A percentile compares a stretch with the other conserved stretches of the same genome.
These are phyloP conservation scores for Amanita polypyramis DNA, from an alignment of 768 basidiomycete species.

Conservation along the genomic window DNA sequence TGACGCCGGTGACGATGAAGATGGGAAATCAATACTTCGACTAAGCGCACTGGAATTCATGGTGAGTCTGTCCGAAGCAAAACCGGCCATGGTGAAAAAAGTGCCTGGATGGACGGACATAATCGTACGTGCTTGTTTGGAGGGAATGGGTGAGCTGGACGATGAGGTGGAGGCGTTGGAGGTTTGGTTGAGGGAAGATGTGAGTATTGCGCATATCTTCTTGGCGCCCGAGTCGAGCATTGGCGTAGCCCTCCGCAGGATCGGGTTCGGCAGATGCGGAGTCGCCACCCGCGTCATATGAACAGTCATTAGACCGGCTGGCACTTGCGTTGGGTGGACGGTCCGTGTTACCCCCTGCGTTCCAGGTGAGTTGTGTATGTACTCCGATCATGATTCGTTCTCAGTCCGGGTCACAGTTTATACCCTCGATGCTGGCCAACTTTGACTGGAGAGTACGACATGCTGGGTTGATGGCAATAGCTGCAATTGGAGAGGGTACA, in stretches of 20 bases:
- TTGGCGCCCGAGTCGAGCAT: background rate
- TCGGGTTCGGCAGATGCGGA: conserved; percentile 51
- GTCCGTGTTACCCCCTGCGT: conserved; percentile 67
- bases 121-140: conserved; percentile 66
- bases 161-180: too few relatives aligned
- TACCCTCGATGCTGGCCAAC: conserved; percentile 71
- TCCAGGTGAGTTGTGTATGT: conserved; percentile 31
- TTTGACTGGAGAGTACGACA: conserved; percentile 83
- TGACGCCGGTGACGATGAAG: conserved; percentile 30
- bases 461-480: conserved; percentile 81
- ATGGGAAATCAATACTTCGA: conserved; percentile 60
- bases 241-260: conserved; percentile 46
- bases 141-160: conserved; percentile 32
- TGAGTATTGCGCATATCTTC: conserved; percentile 25
- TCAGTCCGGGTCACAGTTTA: conserved; percentile 28
- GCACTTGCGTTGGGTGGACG: conserved; percentile 75
- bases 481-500: conserved; percentile 78
- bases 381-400: background rate
- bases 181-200: conserved; percentile 40
- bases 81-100: conserved; percentile 56
- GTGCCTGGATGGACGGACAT: conserved; percentile 62
- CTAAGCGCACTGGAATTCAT: conserved; percentile 76
- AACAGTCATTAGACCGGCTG: conserved; percentile 74
- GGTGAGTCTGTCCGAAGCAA: conserved; percentile 69
- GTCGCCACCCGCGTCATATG: conserved; percentile 63